Base-by-base conservation (phyloP, 164 flowering plant species). In the Litsea cubeba region DNA sequence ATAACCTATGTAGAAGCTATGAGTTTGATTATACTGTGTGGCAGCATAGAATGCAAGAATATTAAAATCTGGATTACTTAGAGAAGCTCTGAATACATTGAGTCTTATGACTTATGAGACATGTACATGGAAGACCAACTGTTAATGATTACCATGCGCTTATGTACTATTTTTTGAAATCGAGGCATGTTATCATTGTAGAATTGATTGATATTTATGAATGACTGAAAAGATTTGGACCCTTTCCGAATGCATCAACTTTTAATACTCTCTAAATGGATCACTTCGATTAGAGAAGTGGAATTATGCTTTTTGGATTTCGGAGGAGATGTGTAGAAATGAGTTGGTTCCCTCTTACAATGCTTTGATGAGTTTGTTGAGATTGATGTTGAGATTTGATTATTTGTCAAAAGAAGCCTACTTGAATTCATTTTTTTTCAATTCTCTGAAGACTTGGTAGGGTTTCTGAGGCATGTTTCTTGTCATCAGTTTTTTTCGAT, bases 231-330 rank as follows among this genome's bases (percentile, higher is more conserved):
- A 72, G 65, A 23, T 81, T 80, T 64, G 90, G 89, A 25, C 87
- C 82, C 0, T 49, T 11, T 1, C 89, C 89, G 0, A 84, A 84
- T 77, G 83, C 80, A 8, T 73, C 23, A 1, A 88, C 89, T 1
- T 88, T 73, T 70, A 82, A 82, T 57, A 81, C 71, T 2, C 81
- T 88, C 12, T 87, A 25, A 80, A 83, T 63, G 92, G 89, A 58
- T 30, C 82, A 71, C 23, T 83, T 25, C 75, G 74, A 46, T 71
- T 71, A 4, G 81, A 82, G 68, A 14, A 30, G 12, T 67, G 81
- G 50, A 50, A 63, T 17, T 75, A 80, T 64, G 84, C 81, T 1
- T 18, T 76, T 70, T 69, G 40, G 22, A 12, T 87, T 23, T 75
- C 67, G 3, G 26, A 75, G 62, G 88, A 80, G 25, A 88, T 88